Evolutionary conservation across 306 rosid genomes (phyloP), one percentile per base, ranked within the genome.

Genomic region (Myrica gale): DNA sequence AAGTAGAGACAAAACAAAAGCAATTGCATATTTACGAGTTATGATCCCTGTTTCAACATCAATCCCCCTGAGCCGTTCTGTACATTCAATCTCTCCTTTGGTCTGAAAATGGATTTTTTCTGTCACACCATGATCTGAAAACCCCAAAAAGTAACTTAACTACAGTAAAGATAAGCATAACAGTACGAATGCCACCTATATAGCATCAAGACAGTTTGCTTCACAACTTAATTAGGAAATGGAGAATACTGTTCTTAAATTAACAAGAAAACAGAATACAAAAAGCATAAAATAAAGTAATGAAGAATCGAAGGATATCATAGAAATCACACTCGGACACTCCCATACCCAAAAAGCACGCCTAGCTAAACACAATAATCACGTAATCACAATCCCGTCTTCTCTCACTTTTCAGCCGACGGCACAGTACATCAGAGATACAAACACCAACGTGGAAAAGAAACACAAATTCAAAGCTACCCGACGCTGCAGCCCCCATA

Each of bases 71-170:
- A 10, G 48, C 73, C 72, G 73, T 37, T 57, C 26, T 6, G 48
- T 50, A 42, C 78, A 73, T 65, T 73, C 42, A 53, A 51, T 16
- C 73, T 57, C n/a, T 54, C 65, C 76, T 52, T 54, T 62, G 10
- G 47, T 57, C 58, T 71, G 57, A 74, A 74, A 80, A 58, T 56
- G 71, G 26, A 45, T 50, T 70, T 15, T 16, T 46, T 72, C 52
- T 17, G 53, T 60, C 21, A 39, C 61, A 78, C 75, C 88, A 47
- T 48, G 19, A 43, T 52, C 82, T 62, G 72, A 74, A 68, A 2
- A 77, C 21, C 32, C 46, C 56, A n/a, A 13, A 53, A 55, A 21
- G 7, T 5, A 11, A 44, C 39, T 71, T 54, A 42, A 43, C 21
- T 7, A 71, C 26, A 46, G 57, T 5, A 47, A 37, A 56, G 13